These are phyloP conservation scores for Boletus rufocinnamomeus DNA, from an alignment of 768 basidiomycete species.

Conservation along the genomic window DNA sequence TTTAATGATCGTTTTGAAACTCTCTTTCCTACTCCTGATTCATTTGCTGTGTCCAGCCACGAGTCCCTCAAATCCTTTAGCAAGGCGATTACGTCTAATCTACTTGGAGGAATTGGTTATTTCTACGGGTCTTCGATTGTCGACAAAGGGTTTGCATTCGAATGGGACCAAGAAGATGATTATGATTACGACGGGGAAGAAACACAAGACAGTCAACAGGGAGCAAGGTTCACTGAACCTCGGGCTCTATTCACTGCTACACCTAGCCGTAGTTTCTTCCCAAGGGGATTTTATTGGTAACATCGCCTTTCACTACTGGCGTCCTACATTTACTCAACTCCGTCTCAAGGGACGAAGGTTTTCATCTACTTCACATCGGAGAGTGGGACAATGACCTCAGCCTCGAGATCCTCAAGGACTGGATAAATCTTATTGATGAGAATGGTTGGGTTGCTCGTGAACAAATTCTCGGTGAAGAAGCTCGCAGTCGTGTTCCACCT, in stretches of 20 bases:
- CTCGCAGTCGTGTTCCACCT: conserved; percentile 87
- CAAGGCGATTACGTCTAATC: conserved; percentile 85
- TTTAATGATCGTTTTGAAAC: conserved; percentile 69
- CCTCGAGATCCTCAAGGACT: conserved; percentile 85
- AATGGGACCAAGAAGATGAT: conserved; percentile 82
- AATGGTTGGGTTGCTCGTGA: conserved; percentile 96
- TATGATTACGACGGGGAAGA: conserved; percentile 41
- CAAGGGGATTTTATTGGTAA: conserved; percentile 95
- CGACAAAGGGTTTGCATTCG: conserved; percentile 81
- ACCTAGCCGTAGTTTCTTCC: conserved; percentile 96
- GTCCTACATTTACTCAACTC: conserved; percentile 1
- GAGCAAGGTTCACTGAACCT: conserved; percentile 72
- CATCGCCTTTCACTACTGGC: conserved; percentile 2
- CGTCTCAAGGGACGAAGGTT: conserved; percentile 86
- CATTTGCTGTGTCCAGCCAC: conserved; percentile 49
- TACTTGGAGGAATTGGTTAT: conserved; percentile 92
- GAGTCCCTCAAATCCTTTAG: conserved; percentile 70
- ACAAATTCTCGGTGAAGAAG: conserved; percentile 96
- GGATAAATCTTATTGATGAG: conserved; percentile 89
- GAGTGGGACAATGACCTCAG: conserved; percentile 93
- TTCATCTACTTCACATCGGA: conserved; percentile 90
- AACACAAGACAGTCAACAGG: conserved; percentile 40
- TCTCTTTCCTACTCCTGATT: conserved; percentile 67
- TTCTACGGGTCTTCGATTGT: conserved; percentile 91
- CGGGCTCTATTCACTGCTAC: conserved; percentile 85